Evolutionary conservation across 305 asterid species (phyloP).

Genomic region (Withania somnifera): DNA sequence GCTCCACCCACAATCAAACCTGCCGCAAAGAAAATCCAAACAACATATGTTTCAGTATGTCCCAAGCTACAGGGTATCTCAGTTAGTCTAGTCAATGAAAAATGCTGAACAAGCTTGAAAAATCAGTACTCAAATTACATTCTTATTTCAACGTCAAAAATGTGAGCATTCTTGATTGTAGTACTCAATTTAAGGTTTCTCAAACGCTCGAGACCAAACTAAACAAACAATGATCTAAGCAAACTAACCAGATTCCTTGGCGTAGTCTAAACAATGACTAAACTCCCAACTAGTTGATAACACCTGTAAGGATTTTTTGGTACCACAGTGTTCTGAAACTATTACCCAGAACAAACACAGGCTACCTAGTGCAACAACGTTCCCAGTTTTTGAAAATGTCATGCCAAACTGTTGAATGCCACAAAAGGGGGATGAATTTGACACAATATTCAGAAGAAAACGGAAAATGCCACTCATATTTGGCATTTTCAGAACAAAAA

Average conservation of each 20-base stretch:
- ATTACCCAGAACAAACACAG: neutral
- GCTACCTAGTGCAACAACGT: neutral
- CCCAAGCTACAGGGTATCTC: neutral
- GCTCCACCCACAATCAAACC: conserved; percentile 87
- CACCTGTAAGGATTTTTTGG: neutral
- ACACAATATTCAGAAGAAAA: neutral
- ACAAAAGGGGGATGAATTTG: neutral
- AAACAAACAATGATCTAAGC: neutral
- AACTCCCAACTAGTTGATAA: neutral
- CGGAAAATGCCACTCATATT: neutral
- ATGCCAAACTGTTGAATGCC: neutral
- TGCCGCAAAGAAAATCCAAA: conserved; percentile 20
- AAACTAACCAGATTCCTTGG: neutral
- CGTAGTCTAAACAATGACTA: neutral
- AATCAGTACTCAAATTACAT: neutral
- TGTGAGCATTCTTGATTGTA: neutral
- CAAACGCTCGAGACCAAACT: conserved; percentile 5
- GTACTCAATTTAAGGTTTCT: conserved; percentile 9
- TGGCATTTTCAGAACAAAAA: neutral
- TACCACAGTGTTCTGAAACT: neutral
- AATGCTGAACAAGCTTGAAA: neutral
- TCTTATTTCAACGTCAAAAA: neutral
- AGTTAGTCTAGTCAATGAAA: neutral
- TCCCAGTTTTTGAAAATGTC: neutral
- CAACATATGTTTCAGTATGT: neutral